phyloP scores from a whole-genome alignment of 1,284 basidiomycete species.

The Naganishia albida region DNA sequence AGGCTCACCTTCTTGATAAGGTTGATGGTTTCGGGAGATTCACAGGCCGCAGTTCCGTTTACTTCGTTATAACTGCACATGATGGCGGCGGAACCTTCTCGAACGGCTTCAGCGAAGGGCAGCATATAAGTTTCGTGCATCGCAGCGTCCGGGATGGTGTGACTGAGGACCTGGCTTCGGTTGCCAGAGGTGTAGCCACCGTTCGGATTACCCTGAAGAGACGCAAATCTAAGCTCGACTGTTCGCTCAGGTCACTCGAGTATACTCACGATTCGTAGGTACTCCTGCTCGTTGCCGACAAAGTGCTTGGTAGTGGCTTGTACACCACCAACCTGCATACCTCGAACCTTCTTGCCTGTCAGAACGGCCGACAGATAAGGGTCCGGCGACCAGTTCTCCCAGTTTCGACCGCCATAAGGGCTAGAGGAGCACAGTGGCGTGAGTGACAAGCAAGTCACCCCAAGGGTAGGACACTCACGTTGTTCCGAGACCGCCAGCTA shows the following conservation, averaged over 20 bases:
- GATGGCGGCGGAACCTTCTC: constrained; percentile 71
- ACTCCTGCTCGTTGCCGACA: constrained; percentile 52
- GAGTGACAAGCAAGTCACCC: not conserved
- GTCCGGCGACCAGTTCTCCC: constrained; percentile 72
- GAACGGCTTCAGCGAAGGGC: constrained; percentile 69
- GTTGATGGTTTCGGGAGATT: constrained; percentile 54
- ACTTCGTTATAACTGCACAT: constrained; percentile 71
- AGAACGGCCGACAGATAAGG: constrained; percentile 70
- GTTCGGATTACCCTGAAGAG: constrained; percentile 13
- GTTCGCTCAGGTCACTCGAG: constrained; percentile 33
- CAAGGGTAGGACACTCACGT: not conserved
- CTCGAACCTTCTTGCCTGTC: constrained; percentile 70
- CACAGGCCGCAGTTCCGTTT: constrained; percentile 65
- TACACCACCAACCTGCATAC: constrained; percentile 70
- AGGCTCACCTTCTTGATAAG: constrained; percentile 15
- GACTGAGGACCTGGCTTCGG: constrained; percentile 11
- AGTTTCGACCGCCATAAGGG: constrained; percentile 68
- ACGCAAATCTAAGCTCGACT: constrained; percentile 12
- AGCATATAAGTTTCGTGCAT: constrained; percentile 47
- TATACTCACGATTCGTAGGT: constrained; percentile 39
- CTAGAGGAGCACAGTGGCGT: constrained; percentile 41
- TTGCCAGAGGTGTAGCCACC: constrained; percentile 23
- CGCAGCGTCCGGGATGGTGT: constrained; percentile 44
- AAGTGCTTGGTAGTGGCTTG: constrained; percentile 57
- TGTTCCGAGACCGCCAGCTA: constrained; percentile 52